Conservation (phyloP, 2,329 filamentous ascomycete genomes). For the Huntiella decipiens region DNA sequence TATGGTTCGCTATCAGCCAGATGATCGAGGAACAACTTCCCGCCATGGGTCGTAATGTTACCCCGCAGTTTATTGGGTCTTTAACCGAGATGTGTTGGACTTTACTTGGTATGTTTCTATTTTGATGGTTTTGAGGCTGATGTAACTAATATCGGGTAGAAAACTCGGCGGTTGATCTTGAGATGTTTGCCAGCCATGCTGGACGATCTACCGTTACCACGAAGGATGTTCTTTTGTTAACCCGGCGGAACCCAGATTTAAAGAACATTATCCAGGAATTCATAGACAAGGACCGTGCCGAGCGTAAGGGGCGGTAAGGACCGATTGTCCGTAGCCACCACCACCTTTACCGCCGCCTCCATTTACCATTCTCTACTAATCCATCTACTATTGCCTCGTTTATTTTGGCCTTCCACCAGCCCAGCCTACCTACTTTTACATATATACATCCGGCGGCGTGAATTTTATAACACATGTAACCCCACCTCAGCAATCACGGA, state of each 20-base stretch:
- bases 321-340: no score
- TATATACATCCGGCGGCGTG: no score
- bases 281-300: conserved; percentile 40
- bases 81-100: conserved; percentile 75
- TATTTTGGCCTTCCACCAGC: no score
- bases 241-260: conserved; percentile 70
- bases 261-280: conserved; percentile 54
- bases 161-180: conserved; percentile 36
- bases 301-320: conserved; percentile 10
- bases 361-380: no score
- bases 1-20: conserved; percentile 70
- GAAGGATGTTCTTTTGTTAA: conserved; percentile 74
- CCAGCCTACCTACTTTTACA: no score
- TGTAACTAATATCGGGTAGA: conserved; percentile 18
- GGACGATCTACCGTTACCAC: conserved; percentile 62
- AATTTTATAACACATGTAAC: no score
- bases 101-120: conserved; percentile 48
- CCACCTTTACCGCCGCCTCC: no score
- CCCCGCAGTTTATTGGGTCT: conserved; percentile 75
- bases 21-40: conserved; percentile 70
- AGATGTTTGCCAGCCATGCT: conserved; percentile 51
- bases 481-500: no score
- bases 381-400: no score
- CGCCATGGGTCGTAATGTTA: conserved; percentile 52
- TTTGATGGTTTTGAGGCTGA: background rate